phyloP scores from a whole-genome alignment of 306 rosid species.

The Malus sieversii region DNA sequence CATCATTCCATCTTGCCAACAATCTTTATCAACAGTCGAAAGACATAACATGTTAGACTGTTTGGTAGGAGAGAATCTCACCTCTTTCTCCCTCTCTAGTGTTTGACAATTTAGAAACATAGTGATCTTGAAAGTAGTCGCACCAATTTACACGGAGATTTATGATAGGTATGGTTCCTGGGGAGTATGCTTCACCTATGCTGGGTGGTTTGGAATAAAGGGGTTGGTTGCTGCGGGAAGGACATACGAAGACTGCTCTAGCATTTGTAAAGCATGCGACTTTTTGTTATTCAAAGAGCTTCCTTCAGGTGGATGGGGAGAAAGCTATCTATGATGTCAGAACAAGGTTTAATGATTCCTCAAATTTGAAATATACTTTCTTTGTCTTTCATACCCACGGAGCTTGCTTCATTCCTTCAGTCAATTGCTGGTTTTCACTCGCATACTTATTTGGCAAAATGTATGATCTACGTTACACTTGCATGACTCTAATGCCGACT shows the following conservation, averaged over 20 bases:
- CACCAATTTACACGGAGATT: background rate
- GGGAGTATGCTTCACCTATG: constrained; percentile 41
- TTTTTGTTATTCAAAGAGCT: constrained; percentile 28
- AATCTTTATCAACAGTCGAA: background rate
- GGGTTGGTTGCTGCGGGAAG: constrained; percentile 34
- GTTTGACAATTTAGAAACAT: background rate
- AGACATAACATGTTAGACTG: background rate
- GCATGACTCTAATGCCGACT: background rate
- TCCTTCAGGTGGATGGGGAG: constrained; percentile 33
- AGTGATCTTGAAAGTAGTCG: background rate
- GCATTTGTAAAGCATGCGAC: constrained; percentile 30
- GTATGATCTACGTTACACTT: background rate
- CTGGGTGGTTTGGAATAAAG: constrained; percentile 36
- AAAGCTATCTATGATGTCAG: constrained; percentile 28
- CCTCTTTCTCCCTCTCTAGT: background rate
- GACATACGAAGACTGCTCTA: constrained; percentile 18
- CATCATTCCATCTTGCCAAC: too few species aligned
- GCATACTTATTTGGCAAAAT: background rate
- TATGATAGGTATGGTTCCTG: constrained; percentile 33
- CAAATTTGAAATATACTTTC: background rate
- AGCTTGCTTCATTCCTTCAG: background rate
- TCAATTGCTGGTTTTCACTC: too few species aligned
- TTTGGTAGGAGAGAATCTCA: background rate
- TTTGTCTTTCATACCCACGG: background rate
- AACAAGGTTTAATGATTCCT: constrained; percentile 16